Evolutionary conservation across 108 stramenopile genomes (phyloP).

Genomic region (Discostella pseudostelligera): DNA sequence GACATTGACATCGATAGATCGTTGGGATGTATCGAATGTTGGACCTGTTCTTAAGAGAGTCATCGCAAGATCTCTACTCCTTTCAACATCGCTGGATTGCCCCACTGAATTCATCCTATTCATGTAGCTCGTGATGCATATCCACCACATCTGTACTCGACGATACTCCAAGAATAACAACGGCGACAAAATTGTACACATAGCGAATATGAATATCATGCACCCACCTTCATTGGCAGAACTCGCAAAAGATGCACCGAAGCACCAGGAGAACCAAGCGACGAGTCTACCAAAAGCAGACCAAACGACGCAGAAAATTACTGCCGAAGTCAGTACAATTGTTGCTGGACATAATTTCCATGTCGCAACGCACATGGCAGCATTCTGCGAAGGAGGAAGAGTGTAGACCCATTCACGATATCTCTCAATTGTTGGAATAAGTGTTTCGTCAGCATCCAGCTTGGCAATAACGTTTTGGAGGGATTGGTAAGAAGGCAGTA

Average conservation of each 20-base stretch:
- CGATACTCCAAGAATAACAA: slow-evolving; percentile 29
- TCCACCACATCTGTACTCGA: slow-evolving; percentile 25
- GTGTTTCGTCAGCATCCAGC: slow-evolving; percentile 42
- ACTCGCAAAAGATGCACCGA: background rate
- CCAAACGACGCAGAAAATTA: slow-evolving; percentile 9
- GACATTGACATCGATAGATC: background rate
- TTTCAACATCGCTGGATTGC: slow-evolving; percentile 1
- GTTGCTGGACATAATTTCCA: slow-evolving; percentile 34
- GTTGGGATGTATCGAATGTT: background rate
- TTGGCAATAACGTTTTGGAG: slow-evolving; percentile 32
- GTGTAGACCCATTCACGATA: slow-evolving; percentile 32
- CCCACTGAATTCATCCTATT: background rate
- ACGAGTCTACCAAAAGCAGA: background rate
- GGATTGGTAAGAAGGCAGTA: slow-evolving; percentile 22
- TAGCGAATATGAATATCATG: background rate
- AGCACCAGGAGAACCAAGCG: slow-evolving; percentile 1
- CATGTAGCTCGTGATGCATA: background rate
- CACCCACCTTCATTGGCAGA: slow-evolving; percentile 2
- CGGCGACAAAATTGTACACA: slow-evolving; percentile 18
- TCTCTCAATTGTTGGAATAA: slow-evolving; percentile 35
- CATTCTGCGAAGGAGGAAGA: slow-evolving; percentile 25
- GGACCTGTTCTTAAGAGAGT: slow-evolving; percentile 22
- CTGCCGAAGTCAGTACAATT: background rate
- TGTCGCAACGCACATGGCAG: slow-evolving; percentile 24
- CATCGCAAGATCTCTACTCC: slow-evolving; percentile 6